Base-by-base conservation (phyloP, 176 grass and related monocot genomes). In the Aechmea fasciata region DNA sequence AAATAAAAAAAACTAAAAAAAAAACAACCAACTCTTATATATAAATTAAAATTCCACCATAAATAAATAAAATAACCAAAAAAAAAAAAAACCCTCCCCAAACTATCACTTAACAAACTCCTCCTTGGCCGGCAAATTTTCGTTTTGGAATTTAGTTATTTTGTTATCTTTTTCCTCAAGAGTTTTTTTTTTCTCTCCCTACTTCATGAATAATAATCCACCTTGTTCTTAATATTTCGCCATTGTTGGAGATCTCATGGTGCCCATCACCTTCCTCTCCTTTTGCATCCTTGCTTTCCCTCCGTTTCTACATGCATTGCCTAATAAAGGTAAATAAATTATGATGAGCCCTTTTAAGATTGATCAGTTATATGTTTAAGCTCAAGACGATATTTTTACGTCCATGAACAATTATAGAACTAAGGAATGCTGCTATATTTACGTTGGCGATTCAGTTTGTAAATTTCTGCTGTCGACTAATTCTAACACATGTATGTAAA, bases 291-390 rank as follows among this genome's bases (percentile, higher is more conserved):
- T 20, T 14, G 13, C 41, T 64, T 51, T 77, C 76, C 71, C 67
- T 71, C 49, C 20, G 12, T 64, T n/a, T 59, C 54, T 83, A 59
- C 72, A 18, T 73, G 63, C 80, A 22, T 72, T 69, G 17, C 74
- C 57, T 67, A 68, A 29, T 20, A 69, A 33, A 83, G 80, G 80
- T 83, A 75, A 26, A 26, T 26, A 26, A 26, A 72, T 57, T 8
- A 9, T 5, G 13, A 18, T 47, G 12, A 20, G 11, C 22, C 53
- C 10, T 26, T 26, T 26, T 26, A 26, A 2, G 25, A 26, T 26
- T 26, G 25, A 26, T 26, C 1, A 26, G 25, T 26, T 26, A 26
- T 26, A 26, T 26, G 25, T 26, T 26, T 26, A 26, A 26, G 25
- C 25, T 26, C 25, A 1, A 26, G 25, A 26, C 25, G 25, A 26